These are phyloP conservation scores for Carnegiea gigantea DNA, from an alignment of 179 eudicot species.

Conservation along the genomic window DNA sequence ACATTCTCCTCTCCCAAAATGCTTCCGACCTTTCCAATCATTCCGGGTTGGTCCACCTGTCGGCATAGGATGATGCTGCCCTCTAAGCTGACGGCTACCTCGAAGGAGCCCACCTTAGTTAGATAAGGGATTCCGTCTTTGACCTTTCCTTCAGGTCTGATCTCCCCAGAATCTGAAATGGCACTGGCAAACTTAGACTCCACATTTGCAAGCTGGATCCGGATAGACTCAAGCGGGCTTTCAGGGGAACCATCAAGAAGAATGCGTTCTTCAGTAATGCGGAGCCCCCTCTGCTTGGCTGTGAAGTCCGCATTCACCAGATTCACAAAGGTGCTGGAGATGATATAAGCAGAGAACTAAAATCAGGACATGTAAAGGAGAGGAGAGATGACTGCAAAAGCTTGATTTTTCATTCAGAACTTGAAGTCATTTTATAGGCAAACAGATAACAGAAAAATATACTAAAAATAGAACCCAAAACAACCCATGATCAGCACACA, in stretches of 20 bases:
- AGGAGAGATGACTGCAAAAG: too few species aligned
- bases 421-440: too few species aligned
- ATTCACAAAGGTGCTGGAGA: slow-evolving; percentile 77
- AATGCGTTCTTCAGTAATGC: slow-evolving; percentile 73
- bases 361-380: too few species aligned
- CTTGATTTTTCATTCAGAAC: too few species aligned
- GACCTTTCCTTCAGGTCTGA: slow-evolving; percentile 75
- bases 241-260: slow-evolving; percentile 85
- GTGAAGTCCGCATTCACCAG: slow-evolving; percentile 92
- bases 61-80: slow-evolving; percentile 87
- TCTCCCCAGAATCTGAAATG: slow-evolving; percentile 82
- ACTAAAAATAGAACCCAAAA: too few species aligned
- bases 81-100: slow-evolving; percentile 86
- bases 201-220: slow-evolving; percentile 82
- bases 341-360: too few species aligned
- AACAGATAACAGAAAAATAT: too few species aligned
- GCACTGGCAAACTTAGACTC: slow-evolving; percentile 89
- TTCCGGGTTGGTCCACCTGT: slow-evolving; percentile 95
- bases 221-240: slow-evolving; percentile 78
- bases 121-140: slow-evolving; percentile 85
- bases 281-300: slow-evolving; percentile 86
- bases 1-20: slow-evolving; percentile 85
- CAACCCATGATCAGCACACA: too few species aligned
- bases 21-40: slow-evolving; percentile 89
- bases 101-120: slow-evolving; percentile 86